Evolutionary conservation across 2,329 filamentous ascomycete species (phyloP), one percentile per base, ranked within the genome.

Genomic region (Penicillium sp.): DNA sequence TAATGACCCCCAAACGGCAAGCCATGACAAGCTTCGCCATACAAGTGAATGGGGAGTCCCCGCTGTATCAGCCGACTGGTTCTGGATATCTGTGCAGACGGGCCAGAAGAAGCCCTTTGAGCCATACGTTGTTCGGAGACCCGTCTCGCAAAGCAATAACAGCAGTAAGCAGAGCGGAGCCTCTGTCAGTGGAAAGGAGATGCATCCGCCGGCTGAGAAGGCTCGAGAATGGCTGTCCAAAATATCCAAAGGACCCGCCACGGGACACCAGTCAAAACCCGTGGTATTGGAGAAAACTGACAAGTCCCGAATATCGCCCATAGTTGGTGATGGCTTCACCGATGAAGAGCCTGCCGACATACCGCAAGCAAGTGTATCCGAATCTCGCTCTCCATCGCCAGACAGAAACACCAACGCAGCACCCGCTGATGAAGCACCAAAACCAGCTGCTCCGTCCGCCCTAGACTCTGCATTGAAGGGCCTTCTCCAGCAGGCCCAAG

Each of bases 31-130:
- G 78, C 81, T 95, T 19, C 87, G 89, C 49, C 89, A 92, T 72
- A 93, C 93, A 0, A 75, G 87, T 9, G 84, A 89, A 69, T 91
- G 91, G 83, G 84, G 85, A 4, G 89, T 98, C 12, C 91, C 93
- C 1, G 87, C 94, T n/a, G 91, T 98, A 12, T 85, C 85, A 8
- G 86, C 87, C 19, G 86, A 89, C 24, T 99, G 95, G 95, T 82
- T 99, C 2, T 95, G 91, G 89, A 85, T 89, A 56, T 95, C 91
- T 67, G 88, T 97, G 55, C 82, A 83, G 57, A 75, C 72, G 50
- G 70, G 85, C 33, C 75, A 80, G 58, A 81, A 79, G 68, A 79
- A 84, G 59, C 71, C 82, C 12, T 84, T 83, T 54, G 76, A 80
- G 24, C 75, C 79, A 33, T 86, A 84, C 70, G 66, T 76, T 22